Conservation (phyloP, 1,139 yeast species). For the Pichia sp. region DNA sequence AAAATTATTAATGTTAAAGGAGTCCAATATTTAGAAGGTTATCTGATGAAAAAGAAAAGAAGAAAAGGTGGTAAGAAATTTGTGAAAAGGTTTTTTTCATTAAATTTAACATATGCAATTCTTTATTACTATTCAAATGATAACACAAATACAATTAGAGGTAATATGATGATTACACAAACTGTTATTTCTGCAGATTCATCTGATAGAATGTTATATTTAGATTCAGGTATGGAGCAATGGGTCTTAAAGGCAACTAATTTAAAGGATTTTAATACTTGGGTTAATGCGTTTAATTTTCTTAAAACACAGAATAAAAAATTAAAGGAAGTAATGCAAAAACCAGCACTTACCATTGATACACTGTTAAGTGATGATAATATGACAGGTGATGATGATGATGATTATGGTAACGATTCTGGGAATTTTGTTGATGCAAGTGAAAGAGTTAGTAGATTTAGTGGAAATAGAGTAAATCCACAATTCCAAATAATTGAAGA, state of each 20-base stretch:
- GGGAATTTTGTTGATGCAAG: background rate
- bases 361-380: background rate
- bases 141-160: conserved; percentile 64
- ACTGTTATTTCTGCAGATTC: conserved; percentile 78
- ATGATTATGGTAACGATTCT: background rate
- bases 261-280: conserved; percentile 60
- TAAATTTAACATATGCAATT: conserved; percentile 77
- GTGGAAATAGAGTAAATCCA: conserved; percentile 9
- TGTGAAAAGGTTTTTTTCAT: conserved; percentile 73
- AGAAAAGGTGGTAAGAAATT: conserved; percentile 80
- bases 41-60: conserved; percentile 60
- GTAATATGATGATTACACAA: conserved; percentile 82
- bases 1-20: conserved; percentile 34
- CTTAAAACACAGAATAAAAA: conserved; percentile 28
- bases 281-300: conserved; percentile 73
- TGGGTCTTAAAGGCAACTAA: conserved; percentile 79
- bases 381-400: background rate
- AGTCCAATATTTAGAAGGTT: conserved; percentile 67
- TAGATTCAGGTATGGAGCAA: conserved; percentile 93
- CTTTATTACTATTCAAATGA: conserved; percentile 76
- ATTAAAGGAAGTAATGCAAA: conserved; percentile 6
- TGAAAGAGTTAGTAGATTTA: background rate
- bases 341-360: background rate
- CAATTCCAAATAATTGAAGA: conserved; percentile 17
- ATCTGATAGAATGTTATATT: conserved; percentile 59